Conservation (phyloP, 805 yeast genomes). For the Candida palmyrensis region DNA sequence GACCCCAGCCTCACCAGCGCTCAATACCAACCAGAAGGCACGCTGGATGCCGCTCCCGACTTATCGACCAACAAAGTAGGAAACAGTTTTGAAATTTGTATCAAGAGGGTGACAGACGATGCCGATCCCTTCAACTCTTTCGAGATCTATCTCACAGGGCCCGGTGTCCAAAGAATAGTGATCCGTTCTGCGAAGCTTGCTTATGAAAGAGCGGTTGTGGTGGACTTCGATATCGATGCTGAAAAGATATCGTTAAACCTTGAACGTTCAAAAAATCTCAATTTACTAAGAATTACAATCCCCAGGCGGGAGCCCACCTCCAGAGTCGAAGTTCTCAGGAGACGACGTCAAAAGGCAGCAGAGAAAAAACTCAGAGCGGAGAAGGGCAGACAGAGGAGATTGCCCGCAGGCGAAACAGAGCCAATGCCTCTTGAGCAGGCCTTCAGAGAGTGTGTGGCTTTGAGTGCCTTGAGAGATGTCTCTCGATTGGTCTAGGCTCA, state of each 20-base stretch:
- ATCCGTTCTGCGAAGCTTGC: not conserved
- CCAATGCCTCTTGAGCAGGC: conserved; percentile 2
- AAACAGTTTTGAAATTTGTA: conserved; percentile 2
- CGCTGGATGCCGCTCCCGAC: no score
- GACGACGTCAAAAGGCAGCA: conserved; percentile 2
- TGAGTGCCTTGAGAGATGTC: not conserved
- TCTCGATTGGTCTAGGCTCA: not conserved
- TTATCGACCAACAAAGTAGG: conserved; percentile 3
- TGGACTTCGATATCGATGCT: conserved; percentile 1
- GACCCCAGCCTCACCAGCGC: no score
- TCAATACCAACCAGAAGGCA: no score
- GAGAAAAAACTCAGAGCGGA: conserved; percentile 2
- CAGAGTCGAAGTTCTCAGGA: conserved; percentile 1
- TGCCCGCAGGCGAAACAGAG: conserved; percentile 1
- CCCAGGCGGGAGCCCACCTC: not conserved
- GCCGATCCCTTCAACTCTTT: conserved; percentile 1
- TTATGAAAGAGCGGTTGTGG: not conserved
- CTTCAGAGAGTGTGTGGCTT: not conserved
- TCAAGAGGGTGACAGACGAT: conserved; percentile 2
- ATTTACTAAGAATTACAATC: conserved; percentile 2
- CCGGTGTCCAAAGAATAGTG: not conserved
- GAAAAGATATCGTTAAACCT: conserved; percentile 1
- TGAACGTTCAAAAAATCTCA: not conserved
- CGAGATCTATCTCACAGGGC: not conserved
- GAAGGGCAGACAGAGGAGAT: conserved; percentile 1